Conservation (phyloP, 2,329 filamentous ascomycete genomes). For the Botrytis paeoniae region DNA sequence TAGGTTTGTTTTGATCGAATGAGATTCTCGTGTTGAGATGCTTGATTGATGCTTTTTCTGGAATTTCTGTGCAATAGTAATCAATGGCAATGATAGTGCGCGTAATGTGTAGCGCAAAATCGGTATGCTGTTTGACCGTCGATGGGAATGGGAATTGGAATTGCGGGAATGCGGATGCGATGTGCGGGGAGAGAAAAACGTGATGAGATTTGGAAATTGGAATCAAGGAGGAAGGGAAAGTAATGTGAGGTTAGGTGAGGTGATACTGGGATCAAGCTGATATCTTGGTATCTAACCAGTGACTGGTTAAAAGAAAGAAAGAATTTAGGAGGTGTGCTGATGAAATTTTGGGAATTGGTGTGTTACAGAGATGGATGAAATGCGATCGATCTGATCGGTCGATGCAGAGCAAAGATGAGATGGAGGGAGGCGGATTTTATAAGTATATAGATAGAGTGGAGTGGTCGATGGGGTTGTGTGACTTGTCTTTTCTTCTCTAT, state of each 20-base stretch:
- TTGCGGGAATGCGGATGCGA: not conserved
- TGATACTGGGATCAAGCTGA: too few relatives aligned
- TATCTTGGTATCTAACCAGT: not conserved
- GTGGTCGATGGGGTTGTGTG: too few relatives aligned
- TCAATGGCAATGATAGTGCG: not conserved
- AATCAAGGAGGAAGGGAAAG: too few relatives aligned
- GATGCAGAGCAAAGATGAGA: not conserved
- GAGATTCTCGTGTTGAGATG: not conserved
- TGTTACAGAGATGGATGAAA: not conserved
- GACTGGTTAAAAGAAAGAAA: not conserved
- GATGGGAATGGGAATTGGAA: too few relatives aligned
- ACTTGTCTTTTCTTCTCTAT: too few relatives aligned
- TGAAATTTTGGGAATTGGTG: too few relatives aligned
- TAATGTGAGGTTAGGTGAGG: too few relatives aligned
- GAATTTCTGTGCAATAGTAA: not conserved
- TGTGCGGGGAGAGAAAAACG: not conserved
- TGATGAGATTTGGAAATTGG: not conserved
- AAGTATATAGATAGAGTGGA: not conserved
- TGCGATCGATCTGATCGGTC: not conserved
- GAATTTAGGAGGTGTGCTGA: too few relatives aligned
- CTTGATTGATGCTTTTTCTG: not conserved
- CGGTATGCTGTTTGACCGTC: too few relatives aligned
- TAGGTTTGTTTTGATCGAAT: not conserved
- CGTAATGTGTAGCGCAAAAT: not conserved
- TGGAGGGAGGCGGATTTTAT: not conserved